Evolutionary conservation across 352 stramenopile genomes (phyloP), one percentile per base, ranked within the genome.

Genomic region (Pythium inflatum): DNA sequence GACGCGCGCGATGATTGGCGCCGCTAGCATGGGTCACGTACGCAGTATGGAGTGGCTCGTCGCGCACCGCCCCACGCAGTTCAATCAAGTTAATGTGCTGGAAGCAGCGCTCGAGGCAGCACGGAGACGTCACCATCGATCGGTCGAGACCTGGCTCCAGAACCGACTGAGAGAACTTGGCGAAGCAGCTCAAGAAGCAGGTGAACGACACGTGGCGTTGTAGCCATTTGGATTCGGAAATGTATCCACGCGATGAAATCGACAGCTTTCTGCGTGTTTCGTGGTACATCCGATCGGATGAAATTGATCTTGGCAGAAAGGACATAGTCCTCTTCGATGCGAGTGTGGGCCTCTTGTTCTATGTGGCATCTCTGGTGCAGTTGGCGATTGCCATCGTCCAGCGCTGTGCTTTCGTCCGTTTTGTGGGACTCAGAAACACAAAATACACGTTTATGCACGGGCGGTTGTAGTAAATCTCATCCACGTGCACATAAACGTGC

Each of bases 11-110:
- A 33, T 74, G 36, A 14, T 62, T 2, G 9, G 14, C 7, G 60
- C 67, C 12, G 48, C 48, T 14, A 18, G 16, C 9, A 27, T 30
- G 24, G 48, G 56, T 31, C 59, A 70, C 30, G 20, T 50, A 8
- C 13, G 11, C 27, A 40, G 31, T 18, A 51, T 68, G 30, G 3
- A 67, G 50, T 72, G 58, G 56, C 57, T 72, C 9, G 3, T 67
- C 3, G 2, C 20, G 22, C 38, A 72, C 40, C 57, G 58, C 0
- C 46, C 48, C 0, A 25, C 56, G 14, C 46, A 63, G 40, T 67
- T 62, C 11, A 16, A 57, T 5, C 18, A 34, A 1, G 12, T 34
- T 12, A 31, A 31, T 9, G 49, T 60, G 22, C 12, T 72, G 2
- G 14, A 43, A 8, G 34, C n/a, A n/a, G 63, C 53, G 2, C 2